phyloP scores from a whole-genome alignment of 2,329 filamentous ascomycete genomes.

The Fusarium sacchari region DNA sequence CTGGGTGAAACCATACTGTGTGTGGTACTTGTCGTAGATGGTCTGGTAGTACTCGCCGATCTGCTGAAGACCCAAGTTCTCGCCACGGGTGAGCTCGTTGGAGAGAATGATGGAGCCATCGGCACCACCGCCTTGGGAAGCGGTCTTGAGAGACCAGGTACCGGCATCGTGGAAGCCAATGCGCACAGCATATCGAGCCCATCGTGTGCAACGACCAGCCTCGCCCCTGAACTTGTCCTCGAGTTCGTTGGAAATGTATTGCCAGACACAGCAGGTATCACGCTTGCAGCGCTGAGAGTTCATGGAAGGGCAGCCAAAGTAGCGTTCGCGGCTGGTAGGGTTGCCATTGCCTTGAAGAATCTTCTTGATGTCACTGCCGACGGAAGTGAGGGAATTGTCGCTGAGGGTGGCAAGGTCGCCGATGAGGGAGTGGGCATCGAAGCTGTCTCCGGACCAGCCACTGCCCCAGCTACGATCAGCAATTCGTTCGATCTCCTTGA shows the following conservation, averaged over 20 bases:
- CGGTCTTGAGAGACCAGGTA: conserved; percentile 52
- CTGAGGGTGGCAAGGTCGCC: conserved; percentile 52
- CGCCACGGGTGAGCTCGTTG: conserved; percentile 50
- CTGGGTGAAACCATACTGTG: conserved; percentile 45
- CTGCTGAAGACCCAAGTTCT: conserved; percentile 60
- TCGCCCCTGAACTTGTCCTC: conserved; percentile 48
- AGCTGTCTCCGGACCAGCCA: conserved; percentile 24
- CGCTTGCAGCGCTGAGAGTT: conserved; percentile 43
- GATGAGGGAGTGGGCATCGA: conserved; percentile 45
- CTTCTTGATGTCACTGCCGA: conserved; percentile 51
- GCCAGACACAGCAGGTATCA: conserved; percentile 59
- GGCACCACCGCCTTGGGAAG: conserved; percentile 54
- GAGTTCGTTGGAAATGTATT: conserved; percentile 55
- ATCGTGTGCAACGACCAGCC: conserved; percentile 54
- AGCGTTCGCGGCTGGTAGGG: conserved; percentile 40
- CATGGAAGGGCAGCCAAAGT: conserved; percentile 39
- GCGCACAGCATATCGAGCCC: conserved; percentile 57
- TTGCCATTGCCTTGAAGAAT: conserved; percentile 49
- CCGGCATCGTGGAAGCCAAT: conserved; percentile 61
- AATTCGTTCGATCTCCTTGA: conserved; percentile 35
- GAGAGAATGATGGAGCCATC: conserved; percentile 58
- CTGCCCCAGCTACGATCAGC: conserved; percentile 29
- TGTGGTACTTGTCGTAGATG: conserved; percentile 54
- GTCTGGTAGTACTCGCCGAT: conserved; percentile 53
- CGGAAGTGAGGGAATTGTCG: conserved; percentile 46